A percentile compares a stretch with the other conserved stretches of the same genome.
Conservation (phyloP, 192 early-diverging fungal species). For the Umbelopsis sp. region DNA sequence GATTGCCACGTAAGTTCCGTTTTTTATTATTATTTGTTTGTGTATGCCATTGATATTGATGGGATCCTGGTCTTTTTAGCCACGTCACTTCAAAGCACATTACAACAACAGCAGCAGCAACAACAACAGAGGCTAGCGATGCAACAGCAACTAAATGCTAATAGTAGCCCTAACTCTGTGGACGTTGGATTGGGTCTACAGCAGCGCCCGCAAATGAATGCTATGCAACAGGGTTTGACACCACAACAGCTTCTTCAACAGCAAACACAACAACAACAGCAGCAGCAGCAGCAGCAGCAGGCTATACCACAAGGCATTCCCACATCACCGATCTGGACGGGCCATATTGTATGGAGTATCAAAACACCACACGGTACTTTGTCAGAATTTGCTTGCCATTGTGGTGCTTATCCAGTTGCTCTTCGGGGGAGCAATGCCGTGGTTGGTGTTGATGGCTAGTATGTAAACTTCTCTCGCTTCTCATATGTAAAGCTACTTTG, state of each 20-base stretch:
- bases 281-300: slow-evolving; percentile 16
- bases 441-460: slow-evolving; percentile 40
- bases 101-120: slow-evolving; percentile 11
- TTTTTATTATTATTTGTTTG: not conserved
- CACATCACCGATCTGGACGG: slow-evolving; percentile 36
- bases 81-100: slow-evolving; percentile 7
- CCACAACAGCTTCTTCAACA: slow-evolving; percentile 19
- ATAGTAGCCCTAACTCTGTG: not conserved
- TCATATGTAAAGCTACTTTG: not conserved
- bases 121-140: slow-evolving; percentile 10
- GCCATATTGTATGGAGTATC: slow-evolving; percentile 45
- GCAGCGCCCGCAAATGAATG: not conserved
- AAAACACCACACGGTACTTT: slow-evolving; percentile 34
- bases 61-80: not conserved
- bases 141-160: slow-evolving; percentile 12
- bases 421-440: slow-evolving; percentile 22
- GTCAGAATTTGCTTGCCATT: slow-evolving; percentile 42
- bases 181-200: slow-evolving; percentile 13
- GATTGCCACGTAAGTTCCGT: slow-evolving; percentile 4
- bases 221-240: slow-evolving; percentile 19
- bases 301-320: slow-evolving; percentile 16
- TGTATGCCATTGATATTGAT: not conserved
- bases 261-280: slow-evolving; percentile 14
- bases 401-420: slow-evolving; percentile 41
- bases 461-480: slow-evolving; percentile 15